Conservation (phyloP, 768 basidiomycete genomes). For the Gymnopilus dilepis region DNA sequence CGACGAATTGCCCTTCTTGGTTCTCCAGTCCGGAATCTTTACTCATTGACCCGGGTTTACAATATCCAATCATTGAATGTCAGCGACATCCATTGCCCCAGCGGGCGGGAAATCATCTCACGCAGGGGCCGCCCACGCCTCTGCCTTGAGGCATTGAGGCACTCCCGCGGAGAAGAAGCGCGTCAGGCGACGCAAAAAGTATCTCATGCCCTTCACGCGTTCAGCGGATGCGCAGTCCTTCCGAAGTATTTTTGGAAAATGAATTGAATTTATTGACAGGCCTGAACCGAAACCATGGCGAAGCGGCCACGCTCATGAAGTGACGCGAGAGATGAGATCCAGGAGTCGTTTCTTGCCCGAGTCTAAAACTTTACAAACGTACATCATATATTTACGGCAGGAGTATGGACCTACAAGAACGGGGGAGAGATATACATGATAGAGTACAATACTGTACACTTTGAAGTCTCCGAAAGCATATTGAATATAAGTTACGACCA, state of each 20-base stretch:
- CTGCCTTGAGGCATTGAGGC: too few species aligned
- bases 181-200: too few species aligned
- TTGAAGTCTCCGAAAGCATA: not conserved
- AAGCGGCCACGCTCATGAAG: not conserved
- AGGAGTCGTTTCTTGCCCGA: not conserved
- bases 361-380: not conserved
- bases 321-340: not conserved
- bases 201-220: not conserved
- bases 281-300: not conserved
- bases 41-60: too few species aligned
- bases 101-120: too few species aligned
- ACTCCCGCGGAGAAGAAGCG: slow-evolving; percentile 2
- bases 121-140: too few species aligned
- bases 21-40: not conserved
- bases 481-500: too few species aligned
- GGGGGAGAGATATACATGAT: not conserved
- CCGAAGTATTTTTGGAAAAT: not conserved
- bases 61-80: too few species aligned
- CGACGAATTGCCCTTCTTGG: not conserved
- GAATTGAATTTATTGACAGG: too few species aligned
- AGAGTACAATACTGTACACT: not conserved
- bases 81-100: too few species aligned
- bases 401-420: slow-evolving; percentile 6
- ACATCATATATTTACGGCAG: slow-evolving; percentile 1
- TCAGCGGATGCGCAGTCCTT: not conserved